Evolutionary conservation across 2,329 filamentous ascomycete species (phyloP).

Genomic region (Niveomyces coronatus): DNA sequence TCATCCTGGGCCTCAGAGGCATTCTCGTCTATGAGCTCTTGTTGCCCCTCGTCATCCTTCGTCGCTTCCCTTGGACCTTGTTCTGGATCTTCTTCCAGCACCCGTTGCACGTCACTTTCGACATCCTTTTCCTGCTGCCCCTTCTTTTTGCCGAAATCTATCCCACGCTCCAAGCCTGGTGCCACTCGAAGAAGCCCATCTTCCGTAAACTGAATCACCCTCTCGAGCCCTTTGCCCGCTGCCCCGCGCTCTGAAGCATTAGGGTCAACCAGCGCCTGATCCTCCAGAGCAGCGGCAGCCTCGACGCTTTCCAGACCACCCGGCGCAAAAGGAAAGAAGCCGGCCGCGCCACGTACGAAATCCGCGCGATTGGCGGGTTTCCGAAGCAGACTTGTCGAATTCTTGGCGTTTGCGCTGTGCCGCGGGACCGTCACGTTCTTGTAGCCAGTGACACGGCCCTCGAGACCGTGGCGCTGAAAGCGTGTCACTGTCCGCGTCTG

Average conservation of each 20-base stretch:
- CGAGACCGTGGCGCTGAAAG: conserved; percentile 82
- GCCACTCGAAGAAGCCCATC: conserved; percentile 71
- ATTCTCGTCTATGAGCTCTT: conserved; percentile 27
- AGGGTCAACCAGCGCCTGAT: conserved; percentile 52
- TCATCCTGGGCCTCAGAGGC: conserved; percentile 30
- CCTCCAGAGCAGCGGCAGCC: conserved; percentile 73
- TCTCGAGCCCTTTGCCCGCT: conserved; percentile 55
- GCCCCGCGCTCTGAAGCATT: conserved; percentile 25
- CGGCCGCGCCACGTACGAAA: conserved; percentile 84
- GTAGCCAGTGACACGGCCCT: conserved; percentile 88
- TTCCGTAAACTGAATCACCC: conserved; percentile 73
- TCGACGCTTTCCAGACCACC: conserved; percentile 83
- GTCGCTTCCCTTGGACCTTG: conserved; percentile 24
- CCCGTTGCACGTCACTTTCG: conserved; percentile 59
- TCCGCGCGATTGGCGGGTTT: conserved; percentile 82
- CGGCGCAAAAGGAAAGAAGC: conserved; percentile 89
- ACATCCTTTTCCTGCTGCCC: conserved; percentile 46
- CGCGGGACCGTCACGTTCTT: conserved; percentile 87
- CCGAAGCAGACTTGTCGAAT: conserved; percentile 78
- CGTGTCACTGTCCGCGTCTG: conserved; percentile 92
- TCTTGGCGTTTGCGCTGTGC: conserved; percentile 84
- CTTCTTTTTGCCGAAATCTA: conserved; percentile 57
- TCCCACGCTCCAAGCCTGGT: conserved; percentile 70
- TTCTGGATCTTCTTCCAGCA: conserved; percentile 43
- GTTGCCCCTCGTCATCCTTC: conserved; percentile 15